A percentile compares a stretch with the other conserved stretches of the same genome.
Evolutionary conservation across 352 stramenopile species (phyloP).

Genomic region (Elongisporangium anandrum): DNA sequence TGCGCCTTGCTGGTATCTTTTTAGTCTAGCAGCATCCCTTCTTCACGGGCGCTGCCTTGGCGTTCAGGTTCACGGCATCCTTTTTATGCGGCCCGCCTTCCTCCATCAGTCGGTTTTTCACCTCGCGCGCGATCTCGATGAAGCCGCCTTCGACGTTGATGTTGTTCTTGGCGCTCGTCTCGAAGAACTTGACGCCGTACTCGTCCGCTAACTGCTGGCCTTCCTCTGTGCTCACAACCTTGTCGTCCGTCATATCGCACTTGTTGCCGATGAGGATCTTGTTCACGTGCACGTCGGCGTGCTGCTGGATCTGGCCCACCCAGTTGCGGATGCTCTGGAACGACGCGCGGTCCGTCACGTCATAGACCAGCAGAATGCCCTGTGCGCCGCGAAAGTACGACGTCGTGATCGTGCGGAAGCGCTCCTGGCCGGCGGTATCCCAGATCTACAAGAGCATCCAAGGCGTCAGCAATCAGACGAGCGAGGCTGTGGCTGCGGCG

Average conservation of each 20-base stretch:
- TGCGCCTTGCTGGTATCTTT: not conserved
- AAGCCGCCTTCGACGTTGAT: constrained; percentile 93
- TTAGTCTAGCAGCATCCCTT: constrained; percentile 82
- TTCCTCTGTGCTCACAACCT: constrained; percentile 94
- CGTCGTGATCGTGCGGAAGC: constrained; percentile 99
- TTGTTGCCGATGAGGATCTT: constrained; percentile 99
- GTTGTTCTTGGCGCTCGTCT: constrained; percentile 95
- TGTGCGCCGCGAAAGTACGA: constrained; percentile 99
- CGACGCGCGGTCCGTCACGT: constrained; percentile 96
- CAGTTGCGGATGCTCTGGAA: constrained; percentile 98
- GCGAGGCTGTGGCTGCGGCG: too few species aligned
- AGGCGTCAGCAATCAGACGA: too few species aligned
- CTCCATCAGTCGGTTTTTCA: constrained; percentile 89
- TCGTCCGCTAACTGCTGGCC: constrained; percentile 92
- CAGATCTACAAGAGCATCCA: constrained; percentile 77
- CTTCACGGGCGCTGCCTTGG: constrained; percentile 70
- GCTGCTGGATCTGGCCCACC: constrained; percentile 97
- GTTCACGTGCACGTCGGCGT: constrained; percentile 99
- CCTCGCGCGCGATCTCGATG: constrained; percentile 85
- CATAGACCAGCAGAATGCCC: constrained; percentile 98
- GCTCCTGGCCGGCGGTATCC: constrained; percentile 98
- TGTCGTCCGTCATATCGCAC: constrained; percentile 98
- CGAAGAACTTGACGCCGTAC: constrained; percentile 95
- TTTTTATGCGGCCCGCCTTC: constrained; percentile 86
- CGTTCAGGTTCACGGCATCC: constrained; percentile 74